A percentile compares a stretch with the other conserved stretches of the same genome.
Conservation (phyloP, 257 asterid genomes). For the Przewalskia tangutica region DNA sequence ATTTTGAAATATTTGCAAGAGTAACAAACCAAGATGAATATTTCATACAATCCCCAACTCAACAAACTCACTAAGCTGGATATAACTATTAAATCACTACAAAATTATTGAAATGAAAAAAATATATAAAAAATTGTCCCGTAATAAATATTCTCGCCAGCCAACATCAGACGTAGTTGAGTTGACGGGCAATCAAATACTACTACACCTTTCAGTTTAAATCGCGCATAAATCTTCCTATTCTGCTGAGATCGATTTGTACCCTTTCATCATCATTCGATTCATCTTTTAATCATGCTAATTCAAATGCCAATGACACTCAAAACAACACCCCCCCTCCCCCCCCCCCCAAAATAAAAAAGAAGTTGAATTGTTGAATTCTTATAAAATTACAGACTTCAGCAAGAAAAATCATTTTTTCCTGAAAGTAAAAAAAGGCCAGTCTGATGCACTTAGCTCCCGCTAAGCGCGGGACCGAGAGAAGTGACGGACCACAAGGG, state of each 20-base stretch:
- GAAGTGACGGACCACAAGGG: too few relatives aligned
- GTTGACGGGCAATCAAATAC: background rate
- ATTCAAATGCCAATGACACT: background rate
- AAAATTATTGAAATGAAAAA: background rate
- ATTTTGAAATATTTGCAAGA: conserved; percentile 2
- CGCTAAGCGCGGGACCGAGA: too few relatives aligned
- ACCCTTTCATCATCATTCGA: background rate
- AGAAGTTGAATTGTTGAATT: too few relatives aligned
- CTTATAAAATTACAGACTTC: background rate
- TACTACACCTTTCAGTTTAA: background rate
- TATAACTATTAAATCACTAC: background rate
- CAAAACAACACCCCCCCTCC: background rate
- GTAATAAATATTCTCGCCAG: background rate
- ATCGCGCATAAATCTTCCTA: background rate
- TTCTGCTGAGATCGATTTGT: background rate
- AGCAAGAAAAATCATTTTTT: background rate
- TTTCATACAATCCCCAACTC: background rate
- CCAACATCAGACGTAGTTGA: background rate
- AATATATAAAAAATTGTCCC: background rate
- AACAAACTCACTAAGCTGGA: background rate
- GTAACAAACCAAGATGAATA: background rate
- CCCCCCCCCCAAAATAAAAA: too few relatives aligned
- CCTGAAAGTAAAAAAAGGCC: too few relatives aligned
- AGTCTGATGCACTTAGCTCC: too few relatives aligned
- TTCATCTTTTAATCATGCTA: background rate